phyloP scores from a whole-genome alignment of 1,284 basidiomycete genomes.

The Moesziomyces antarcticus region DNA sequence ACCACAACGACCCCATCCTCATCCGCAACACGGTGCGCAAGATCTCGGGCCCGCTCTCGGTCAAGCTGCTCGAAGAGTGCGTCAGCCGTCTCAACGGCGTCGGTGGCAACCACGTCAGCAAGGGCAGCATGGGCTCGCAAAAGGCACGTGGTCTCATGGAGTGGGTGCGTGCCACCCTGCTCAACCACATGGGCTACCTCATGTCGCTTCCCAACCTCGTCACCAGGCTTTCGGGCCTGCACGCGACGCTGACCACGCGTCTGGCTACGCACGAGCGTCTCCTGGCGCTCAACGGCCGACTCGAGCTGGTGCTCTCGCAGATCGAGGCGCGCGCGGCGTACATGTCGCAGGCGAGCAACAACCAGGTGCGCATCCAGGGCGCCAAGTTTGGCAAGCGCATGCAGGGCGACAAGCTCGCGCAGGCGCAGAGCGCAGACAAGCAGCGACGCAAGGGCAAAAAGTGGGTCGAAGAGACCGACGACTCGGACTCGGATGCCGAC shows the following conservation, averaged over 20 bases:
- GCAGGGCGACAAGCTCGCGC: conserved; percentile 25
- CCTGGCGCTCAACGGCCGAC: conserved; percentile 83
- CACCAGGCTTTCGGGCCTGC: conserved; percentile 82
- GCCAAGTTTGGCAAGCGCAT: conserved; percentile 51
- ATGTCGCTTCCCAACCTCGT: conserved; percentile 92
- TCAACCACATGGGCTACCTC: conserved; percentile 88
- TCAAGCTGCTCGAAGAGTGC: conserved; percentile 87
- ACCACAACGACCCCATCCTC: conserved; percentile 81
- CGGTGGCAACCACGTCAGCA: conserved; percentile 72
- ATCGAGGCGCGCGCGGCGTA: conserved; percentile 77
- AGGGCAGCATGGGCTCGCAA: conserved; percentile 53
- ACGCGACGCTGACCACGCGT: conserved; percentile 82
- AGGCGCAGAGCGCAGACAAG: conserved; percentile 10
- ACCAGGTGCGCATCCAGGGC: conserved; percentile 50
- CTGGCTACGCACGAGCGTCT: conserved; percentile 86
- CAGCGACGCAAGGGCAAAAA: conserved; percentile 49
- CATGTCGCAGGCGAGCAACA: conserved; percentile 45
- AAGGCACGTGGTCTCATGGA: conserved; percentile 77
- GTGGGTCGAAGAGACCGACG: conserved; percentile 57
- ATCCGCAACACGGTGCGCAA: conserved; percentile 89
- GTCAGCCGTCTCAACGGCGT: conserved; percentile 84
- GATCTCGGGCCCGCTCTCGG: conserved; percentile 87
- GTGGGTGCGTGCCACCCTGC: conserved; percentile 89
- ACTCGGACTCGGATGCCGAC: conserved; percentile 43
- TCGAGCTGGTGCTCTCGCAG: conserved; percentile 93